Percentiles rank a stretch among this genome's conserved stretches.
These are phyloP conservation scores for Besnoitia besnoiti DNA, from an alignment of 169 alveolate species.

Conservation along the genomic window DNA sequence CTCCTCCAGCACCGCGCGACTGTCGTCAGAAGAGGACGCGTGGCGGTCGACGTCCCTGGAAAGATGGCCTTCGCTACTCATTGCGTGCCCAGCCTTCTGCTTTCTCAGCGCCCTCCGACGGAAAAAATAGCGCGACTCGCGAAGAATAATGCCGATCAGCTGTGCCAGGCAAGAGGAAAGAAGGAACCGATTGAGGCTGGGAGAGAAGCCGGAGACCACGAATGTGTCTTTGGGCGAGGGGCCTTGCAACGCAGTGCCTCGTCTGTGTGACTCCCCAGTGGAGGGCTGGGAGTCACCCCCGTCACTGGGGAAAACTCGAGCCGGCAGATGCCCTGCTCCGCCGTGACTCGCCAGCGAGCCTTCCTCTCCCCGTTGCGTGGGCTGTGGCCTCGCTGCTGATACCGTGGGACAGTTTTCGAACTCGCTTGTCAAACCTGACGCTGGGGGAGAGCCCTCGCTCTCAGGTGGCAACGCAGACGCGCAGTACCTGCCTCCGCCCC, in stretches of 20 bases:
- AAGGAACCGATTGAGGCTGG: constrained; percentile 28
- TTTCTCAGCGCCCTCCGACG: background rate
- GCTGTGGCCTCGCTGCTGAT: background rate
- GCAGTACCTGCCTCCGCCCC: constrained; percentile 24
- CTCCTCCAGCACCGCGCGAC: background rate
- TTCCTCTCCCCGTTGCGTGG: background rate
- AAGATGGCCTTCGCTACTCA: too few relatives aligned
- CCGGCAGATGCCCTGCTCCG: background rate
- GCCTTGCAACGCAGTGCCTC: too few relatives aligned
- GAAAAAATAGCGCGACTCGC: background rate
- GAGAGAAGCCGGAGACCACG: constrained; percentile 1
- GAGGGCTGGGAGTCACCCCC: too few relatives aligned
- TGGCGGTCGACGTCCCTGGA: background rate
- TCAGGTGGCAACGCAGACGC: background rate
- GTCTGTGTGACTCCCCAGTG: too few relatives aligned
- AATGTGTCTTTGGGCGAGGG: background rate
- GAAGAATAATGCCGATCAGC: background rate
- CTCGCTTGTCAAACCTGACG: too few relatives aligned
- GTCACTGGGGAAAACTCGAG: too few relatives aligned
- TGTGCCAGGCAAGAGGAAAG: constrained; percentile 7
- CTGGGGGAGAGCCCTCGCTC: too few relatives aligned
- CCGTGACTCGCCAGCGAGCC: background rate
- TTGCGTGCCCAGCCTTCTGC: too few relatives aligned
- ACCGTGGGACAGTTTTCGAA: too few relatives aligned
- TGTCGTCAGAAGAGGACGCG: background rate